Evolutionary conservation across 1,284 basidiomycete species (phyloP), one percentile per base, ranked within the genome.

Genomic region (Apiotrichum montevideense): DNA sequence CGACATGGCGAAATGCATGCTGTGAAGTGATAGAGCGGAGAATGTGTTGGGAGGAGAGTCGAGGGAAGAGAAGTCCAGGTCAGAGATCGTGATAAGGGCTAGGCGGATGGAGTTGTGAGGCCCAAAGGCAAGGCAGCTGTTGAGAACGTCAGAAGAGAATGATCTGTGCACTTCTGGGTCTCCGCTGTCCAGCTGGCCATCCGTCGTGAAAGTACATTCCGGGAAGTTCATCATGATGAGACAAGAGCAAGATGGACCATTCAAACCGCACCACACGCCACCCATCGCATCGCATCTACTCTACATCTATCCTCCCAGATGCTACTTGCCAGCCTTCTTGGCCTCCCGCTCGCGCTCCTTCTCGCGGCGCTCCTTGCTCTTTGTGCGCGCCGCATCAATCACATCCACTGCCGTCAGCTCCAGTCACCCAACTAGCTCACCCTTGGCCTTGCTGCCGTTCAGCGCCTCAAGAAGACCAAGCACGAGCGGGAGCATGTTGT

Each of bases 391-490:
- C 1, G 39, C 53, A 43, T 61, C 59, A 44, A 61, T 49, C 8
- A 57, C 59, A 1, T 29, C 59, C 2, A 44, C 59, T 56, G 52
- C 9, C 14, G 48, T 58, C 11, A 52, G 52, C 33, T 1, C 5
- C 2, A 6, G 41, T 68, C 56, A 65, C 65, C 68, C 73, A 58
- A 66, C 71, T 4, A 8, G 64, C 66, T 58, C 55, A 66, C 67
- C 62, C 46, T 64, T 59, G 32, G 46, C 45, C 21, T 65, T 69
- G 43, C 63, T 70, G 60, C 69, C 58, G 9, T 69, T 69, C 47
- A 74, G 58, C n/a, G 67, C 67, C 56, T 68, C 71, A 54, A 76
- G 63, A 51, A 72, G 43, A 15, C 61, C 64, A 39, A 72, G 65
- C 40, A 71, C 69, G 32, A 66, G 61, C 13, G 61, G 65, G 10